Evolutionary conservation across 2,329 filamentous ascomycete genomes (phyloP).

Genomic region (Fusarium domesticum): DNA sequence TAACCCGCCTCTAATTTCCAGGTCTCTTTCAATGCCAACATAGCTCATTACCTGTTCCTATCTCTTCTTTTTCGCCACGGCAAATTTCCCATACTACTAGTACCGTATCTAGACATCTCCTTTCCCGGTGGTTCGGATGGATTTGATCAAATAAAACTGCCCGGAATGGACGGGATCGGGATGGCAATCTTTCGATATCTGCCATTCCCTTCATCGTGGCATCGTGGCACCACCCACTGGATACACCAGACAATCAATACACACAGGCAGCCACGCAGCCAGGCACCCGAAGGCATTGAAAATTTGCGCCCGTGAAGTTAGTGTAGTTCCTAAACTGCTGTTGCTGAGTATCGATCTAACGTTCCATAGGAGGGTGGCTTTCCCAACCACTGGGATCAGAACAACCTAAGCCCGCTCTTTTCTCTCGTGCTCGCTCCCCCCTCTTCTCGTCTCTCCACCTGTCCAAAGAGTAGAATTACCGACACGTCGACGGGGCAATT

Average conservation of each 20-base stretch:
- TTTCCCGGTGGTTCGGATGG: background rate
- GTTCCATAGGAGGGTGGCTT: too few species aligned
- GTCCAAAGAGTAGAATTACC: too few species aligned
- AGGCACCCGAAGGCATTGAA: background rate
- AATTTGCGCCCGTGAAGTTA: too few species aligned
- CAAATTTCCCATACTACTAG: background rate
- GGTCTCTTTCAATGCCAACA: background rate
- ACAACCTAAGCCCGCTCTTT: too few species aligned
- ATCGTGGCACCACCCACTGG: conserved; percentile 11
- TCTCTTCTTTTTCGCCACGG: background rate
- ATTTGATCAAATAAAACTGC: conserved; percentile 1
- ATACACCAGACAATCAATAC: background rate
- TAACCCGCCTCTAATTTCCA: background rate
- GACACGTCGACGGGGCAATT: too few species aligned
- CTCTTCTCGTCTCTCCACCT: too few species aligned
- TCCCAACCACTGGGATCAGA: too few species aligned
- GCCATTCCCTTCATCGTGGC: background rate
- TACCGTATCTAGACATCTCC: too few species aligned
- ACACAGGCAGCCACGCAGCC: background rate
- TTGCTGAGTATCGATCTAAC: too few species aligned
- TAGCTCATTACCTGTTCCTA: background rate
- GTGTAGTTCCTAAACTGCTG: too few species aligned
- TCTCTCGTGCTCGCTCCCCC: too few species aligned
- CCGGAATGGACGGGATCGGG: background rate
- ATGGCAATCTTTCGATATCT: background rate